These are phyloP conservation scores for Epichloe sp. DNA, from an alignment of 2,329 filamentous ascomycete species.

Conservation along the genomic window DNA sequence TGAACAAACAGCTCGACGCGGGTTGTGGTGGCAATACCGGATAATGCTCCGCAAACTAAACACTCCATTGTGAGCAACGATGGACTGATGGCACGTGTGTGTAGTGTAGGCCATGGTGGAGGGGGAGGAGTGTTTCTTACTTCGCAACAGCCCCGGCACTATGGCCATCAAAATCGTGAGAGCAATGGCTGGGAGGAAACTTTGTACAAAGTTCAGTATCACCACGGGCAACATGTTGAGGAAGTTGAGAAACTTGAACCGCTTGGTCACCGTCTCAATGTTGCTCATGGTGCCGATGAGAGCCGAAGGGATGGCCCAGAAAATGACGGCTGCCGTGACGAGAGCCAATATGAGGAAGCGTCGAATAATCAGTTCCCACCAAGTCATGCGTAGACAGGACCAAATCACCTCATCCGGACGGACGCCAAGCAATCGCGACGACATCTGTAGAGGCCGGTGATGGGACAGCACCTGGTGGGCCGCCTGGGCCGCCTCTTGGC, in stretches of 20 bases:
- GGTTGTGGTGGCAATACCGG: slow-evolving; percentile 68
- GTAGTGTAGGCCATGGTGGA: neutral
- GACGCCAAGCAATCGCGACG: slow-evolving; percentile 72
- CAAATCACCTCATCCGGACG: slow-evolving; percentile 77
- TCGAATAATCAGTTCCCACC: slow-evolving; percentile 74
- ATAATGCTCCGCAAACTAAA: slow-evolving; percentile 58
- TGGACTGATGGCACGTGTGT: neutral
- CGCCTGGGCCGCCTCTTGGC: slow-evolving; percentile 69
- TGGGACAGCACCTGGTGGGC: slow-evolving; percentile 81
- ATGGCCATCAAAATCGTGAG: slow-evolving; percentile 77
- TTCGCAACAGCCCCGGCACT: slow-evolving; percentile 68
- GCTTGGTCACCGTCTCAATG: slow-evolving; percentile 51
- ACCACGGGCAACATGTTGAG: slow-evolving; percentile 54
- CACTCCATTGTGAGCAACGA: slow-evolving; percentile 5
- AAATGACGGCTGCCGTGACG: slow-evolving; percentile 66
- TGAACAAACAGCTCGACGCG: slow-evolving; percentile 81
- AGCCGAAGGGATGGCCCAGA: slow-evolving; percentile 68
- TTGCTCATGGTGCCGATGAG: slow-evolving; percentile 81
- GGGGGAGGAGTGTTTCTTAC: slow-evolving; percentile 11
- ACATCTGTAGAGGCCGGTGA: slow-evolving; percentile 77
- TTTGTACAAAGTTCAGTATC: slow-evolving; percentile 75
- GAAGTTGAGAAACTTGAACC: slow-evolving; percentile 60
- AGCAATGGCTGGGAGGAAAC: slow-evolving; percentile 67
- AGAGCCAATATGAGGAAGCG: slow-evolving; percentile 57
- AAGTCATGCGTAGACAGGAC: slow-evolving; percentile 68